phyloP scores from a whole-genome alignment of 768 basidiomycete genomes.

The Lactarius hengduanensis region DNA sequence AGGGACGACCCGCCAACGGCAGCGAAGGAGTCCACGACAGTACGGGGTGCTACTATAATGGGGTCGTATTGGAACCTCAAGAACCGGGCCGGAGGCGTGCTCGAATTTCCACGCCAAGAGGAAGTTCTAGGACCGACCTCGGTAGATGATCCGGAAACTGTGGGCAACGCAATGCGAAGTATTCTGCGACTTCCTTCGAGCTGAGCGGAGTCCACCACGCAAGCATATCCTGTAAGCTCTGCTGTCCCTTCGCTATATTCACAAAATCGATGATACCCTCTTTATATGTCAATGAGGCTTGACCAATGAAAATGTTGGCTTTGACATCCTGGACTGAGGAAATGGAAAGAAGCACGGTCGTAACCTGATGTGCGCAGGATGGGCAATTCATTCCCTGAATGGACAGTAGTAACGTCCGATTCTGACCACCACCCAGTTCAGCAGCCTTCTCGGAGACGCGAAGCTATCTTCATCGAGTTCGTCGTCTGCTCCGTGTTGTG shows the following conservation, averaged over 20 bases:
- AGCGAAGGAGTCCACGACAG: conserved; percentile 34
- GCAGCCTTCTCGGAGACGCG: neutral
- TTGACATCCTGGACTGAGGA: conserved; percentile 25
- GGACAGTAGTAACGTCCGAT: conserved; percentile 6
- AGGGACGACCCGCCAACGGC: conserved; percentile 31
- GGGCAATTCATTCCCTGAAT: conserved; percentile 28
- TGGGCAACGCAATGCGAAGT: conserved; percentile 11
- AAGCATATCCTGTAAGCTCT: conserved; percentile 20
- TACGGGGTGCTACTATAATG: conserved; percentile 35
- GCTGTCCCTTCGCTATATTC: conserved; percentile 17
- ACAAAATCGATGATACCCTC: conserved; percentile 18
- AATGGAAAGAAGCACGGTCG: conserved; percentile 21
- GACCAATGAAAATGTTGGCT: conserved; percentile 21
- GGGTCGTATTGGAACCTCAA: conserved; percentile 33
- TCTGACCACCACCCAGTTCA: conserved; percentile 12
- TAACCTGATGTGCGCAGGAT: conserved; percentile 18
- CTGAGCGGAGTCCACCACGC: conserved; percentile 10
- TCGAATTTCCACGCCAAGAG: conserved; percentile 11
- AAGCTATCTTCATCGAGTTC: neutral
- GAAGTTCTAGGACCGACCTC: conserved; percentile 7
- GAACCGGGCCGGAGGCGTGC: neutral
- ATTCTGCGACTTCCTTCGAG: conserved; percentile 13
- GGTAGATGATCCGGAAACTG: neutral
- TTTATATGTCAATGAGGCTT: conserved; percentile 23
- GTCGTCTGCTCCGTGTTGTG: neutral